Conservation (phyloP, 2,329 filamentous ascomycete species). For the Colletotrichum tabaci region DNA sequence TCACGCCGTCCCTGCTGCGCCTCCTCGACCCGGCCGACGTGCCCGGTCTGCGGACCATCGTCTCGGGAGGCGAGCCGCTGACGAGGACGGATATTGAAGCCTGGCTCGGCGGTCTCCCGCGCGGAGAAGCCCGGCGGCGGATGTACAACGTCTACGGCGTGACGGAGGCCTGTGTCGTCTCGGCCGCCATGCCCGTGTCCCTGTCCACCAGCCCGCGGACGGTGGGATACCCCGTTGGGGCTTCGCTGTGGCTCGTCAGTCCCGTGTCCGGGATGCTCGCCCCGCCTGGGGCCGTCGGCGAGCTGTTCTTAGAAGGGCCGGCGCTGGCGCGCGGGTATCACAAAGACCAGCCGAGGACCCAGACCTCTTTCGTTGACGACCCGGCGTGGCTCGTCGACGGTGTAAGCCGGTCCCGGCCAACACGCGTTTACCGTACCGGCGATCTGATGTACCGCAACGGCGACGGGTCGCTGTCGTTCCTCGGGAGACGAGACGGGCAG, state of each 20-base stretch:
- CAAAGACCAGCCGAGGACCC: background rate
- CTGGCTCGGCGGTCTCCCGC: background rate
- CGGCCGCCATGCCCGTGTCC: background rate
- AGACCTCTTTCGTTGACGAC: background rate
- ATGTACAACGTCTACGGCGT: background rate
- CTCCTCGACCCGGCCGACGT: background rate
- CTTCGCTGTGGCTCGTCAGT: background rate
- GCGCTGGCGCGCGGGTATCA: conserved; percentile 1
- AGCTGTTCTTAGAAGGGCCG: background rate
- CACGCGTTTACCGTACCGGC: conserved; percentile 1
- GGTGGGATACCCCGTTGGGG: background rate
- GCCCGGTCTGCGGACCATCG: conserved; percentile 2
- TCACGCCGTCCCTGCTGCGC: conserved; percentile 3
- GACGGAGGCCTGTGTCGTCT: background rate
- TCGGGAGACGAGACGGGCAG: background rate
- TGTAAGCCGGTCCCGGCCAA: too few relatives aligned
- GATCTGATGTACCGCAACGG: conserved; percentile 1
- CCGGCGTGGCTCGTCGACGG: background rate
- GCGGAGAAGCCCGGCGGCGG: background rate
- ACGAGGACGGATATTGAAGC: background rate
- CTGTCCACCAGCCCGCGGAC: background rate
- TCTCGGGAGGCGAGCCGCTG: background rate
- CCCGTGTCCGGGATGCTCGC: background rate
- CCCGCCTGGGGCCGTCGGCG: background rate
- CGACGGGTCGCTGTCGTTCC: conserved; percentile 4